These are phyloP conservation scores for Arthrobotrys pseudoclavata DNA, from an alignment of 2,329 filamentous ascomycete species.

Conservation along the genomic window DNA sequence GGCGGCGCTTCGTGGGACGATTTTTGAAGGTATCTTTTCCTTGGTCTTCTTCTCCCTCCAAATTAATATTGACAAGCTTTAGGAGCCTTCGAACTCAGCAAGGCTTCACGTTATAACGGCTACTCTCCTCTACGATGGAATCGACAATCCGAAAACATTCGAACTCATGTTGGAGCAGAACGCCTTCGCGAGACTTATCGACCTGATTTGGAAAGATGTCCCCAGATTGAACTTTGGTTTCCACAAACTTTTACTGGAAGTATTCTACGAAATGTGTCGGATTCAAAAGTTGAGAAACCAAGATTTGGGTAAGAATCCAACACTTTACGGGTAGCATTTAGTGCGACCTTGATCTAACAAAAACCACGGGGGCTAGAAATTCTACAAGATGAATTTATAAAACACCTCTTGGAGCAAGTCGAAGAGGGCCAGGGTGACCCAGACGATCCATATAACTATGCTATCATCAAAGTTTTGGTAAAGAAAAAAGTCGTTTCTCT, in stretches of 20 bases:
- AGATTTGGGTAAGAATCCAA: constrained; percentile 74
- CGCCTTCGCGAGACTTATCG: constrained; percentile 84
- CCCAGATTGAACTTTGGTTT: constrained; percentile 77
- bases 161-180: constrained; percentile 88
- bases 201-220: constrained; percentile 76
- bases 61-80: constrained; percentile 14
- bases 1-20: constrained; percentile 91
- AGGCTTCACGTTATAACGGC: constrained; percentile 86
- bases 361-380: constrained; percentile 28
- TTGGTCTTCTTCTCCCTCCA: neutral
- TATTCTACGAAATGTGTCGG: constrained; percentile 96
- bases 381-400: constrained; percentile 82
- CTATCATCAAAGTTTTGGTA: constrained; percentile 91
- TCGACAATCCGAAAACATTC: constrained; percentile 81
- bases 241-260: constrained; percentile 84
- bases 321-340: neutral
- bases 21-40: constrained; percentile 79
- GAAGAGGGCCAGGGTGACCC: constrained; percentile 82
- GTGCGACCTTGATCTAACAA: neutral
- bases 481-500: constrained; percentile 64
- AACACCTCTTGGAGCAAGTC: constrained; percentile 86
- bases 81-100: constrained; percentile 69
- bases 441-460: constrained; percentile 94
- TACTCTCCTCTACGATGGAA: constrained; percentile 88
- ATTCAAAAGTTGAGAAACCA: constrained; percentile 83